A percentile compares a stretch with the other conserved stretches of the same genome.
phyloP scores from a whole-genome alignment of 2,329 filamentous ascomycete species.

The Diaporthe batatas region DNA sequence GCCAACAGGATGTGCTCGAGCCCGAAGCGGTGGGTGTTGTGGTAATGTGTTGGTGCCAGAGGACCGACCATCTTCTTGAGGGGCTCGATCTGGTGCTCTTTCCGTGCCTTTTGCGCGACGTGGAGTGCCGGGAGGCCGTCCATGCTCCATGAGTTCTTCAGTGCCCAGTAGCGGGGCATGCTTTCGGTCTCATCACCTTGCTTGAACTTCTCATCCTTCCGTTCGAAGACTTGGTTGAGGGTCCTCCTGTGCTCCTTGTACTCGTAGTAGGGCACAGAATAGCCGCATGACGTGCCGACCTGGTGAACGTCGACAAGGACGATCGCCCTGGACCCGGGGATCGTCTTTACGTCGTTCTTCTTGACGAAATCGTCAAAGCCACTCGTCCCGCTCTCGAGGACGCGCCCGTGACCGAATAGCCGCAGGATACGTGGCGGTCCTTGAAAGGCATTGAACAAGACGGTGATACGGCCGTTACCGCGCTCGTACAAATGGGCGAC shows the following conservation, averaged over 20 bases:
- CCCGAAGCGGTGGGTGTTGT: conserved; percentile 22
- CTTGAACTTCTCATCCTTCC: conserved; percentile 50
- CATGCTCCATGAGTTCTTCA: conserved; percentile 56
- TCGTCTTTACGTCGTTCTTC: conserved; percentile 48
- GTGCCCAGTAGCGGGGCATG: conserved; percentile 56
- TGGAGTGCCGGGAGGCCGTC: conserved; percentile 56
- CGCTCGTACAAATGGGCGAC: conserved; percentile 79
- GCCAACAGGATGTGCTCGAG: conserved; percentile 39
- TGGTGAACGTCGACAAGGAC: conserved; percentile 56
- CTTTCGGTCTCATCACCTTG: conserved; percentile 53
- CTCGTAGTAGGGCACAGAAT: conserved; percentile 55
- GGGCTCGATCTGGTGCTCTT: conserved; percentile 51
- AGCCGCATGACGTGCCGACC: conserved; percentile 56
- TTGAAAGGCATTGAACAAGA: conserved; percentile 74
- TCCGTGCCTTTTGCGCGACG: conserved; percentile 49
- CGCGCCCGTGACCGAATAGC: conserved; percentile 54
- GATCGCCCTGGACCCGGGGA: conserved; percentile 53
- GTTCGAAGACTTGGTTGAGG: conserved; percentile 52
- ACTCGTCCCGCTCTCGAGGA: conserved; percentile 51
- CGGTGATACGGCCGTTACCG: conserved; percentile 76
- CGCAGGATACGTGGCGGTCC: conserved; percentile 55
- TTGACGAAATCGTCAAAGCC: conserved; percentile 53
- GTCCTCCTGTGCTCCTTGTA: conserved; percentile 54
- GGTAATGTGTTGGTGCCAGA: conserved; percentile 45
- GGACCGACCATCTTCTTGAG: conserved; percentile 57